A percentile compares a stretch with the other conserved stretches of the same genome.
Evolutionary conservation across 352 stramenopile genomes (phyloP).

Genomic region (Pythium brassicae): DNA sequence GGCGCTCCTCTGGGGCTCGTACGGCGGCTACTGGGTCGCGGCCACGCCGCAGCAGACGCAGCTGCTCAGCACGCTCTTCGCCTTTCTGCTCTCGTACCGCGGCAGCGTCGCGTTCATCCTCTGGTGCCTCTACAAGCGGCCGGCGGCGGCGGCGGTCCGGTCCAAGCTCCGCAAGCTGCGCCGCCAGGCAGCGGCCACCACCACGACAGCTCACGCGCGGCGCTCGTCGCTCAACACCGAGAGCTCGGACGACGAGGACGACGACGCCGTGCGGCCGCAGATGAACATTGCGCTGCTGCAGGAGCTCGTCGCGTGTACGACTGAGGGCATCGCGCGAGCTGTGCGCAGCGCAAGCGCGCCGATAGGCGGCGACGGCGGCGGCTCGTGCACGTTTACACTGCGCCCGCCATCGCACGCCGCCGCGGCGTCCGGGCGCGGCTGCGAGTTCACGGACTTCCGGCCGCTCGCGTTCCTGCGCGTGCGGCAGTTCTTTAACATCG

Average conservation of each 20-base stretch:
- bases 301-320: slow-evolving; percentile 90
- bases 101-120: slow-evolving; percentile 68
- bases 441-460: not conserved
- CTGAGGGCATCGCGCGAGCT: slow-evolving; percentile 85
- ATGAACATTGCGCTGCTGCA: slow-evolving; percentile 85
- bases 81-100: slow-evolving; percentile 67
- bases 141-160: slow-evolving; percentile 13
- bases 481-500: slow-evolving; percentile 77
- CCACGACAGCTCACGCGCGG: too few relatives aligned
- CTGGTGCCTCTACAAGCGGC: slow-evolving; percentile 66
- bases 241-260: too few relatives aligned
- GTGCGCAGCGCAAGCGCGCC: slow-evolving; percentile 69
- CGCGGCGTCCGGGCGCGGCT: too few relatives aligned
- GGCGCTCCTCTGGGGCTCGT: slow-evolving; percentile 59
- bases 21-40: slow-evolving; percentile 59
- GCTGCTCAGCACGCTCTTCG: slow-evolving; percentile 49
- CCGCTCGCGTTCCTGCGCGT: slow-evolving; percentile 85
- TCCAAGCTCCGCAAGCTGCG: slow-evolving; percentile 12
- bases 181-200: not conserved
- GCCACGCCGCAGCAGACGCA: slow-evolving; percentile 20
- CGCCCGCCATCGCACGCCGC: too few relatives aligned
- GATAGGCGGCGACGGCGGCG: slow-evolving; percentile 51
- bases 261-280: slow-evolving; percentile 55
- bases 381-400: too few relatives aligned
- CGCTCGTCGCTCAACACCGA: too few relatives aligned